Evolutionary conservation across 2,329 filamentous ascomycete genomes (phyloP), one percentile per base, ranked within the genome.

Genomic region (Penicillium glabrum): DNA sequence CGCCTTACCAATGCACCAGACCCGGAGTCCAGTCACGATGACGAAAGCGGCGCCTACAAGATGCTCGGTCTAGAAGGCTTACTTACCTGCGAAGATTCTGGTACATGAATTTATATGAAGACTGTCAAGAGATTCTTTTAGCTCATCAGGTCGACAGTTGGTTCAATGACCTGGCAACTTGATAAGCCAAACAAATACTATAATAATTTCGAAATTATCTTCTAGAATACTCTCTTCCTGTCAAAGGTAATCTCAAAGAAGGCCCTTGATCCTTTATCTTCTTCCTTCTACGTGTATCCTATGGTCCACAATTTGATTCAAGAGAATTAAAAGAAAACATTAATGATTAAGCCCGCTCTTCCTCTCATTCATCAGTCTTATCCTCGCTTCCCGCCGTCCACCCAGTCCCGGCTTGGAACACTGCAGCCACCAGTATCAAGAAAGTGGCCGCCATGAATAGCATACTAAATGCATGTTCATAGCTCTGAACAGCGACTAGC

Each of bases 321-420:
- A 19, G n/a, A 19, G 3, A 19, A 19, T 19, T 10, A 7, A 19
- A 5, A 7, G 5, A n/a, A 39, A 19, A 5, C n/a, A 9, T 19
- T 13, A 39, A 11, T 39, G 5, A 19, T 24, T 27, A 43, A 11
- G 23, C 27, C 44, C 24, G 37, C 5, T 43, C 10, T 39, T 45
- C 29, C 19, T 46, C 45, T 11, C 14, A 3, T 14, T 60, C 57
- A 8, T 53, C 49, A 21, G 14, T 43, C 8, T 39, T 33, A 2
- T 53, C 51, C 21, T 52, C 46, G 37, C 58, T 48, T n/a, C 35
- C 53, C 14, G 72, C 70, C 21, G 67, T 78, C 83, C 83, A 86
- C 2, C 85, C 85, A 1, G 84, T 84, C 1, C 79, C 79, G 5
- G 84, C 84, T 65, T 87, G 85, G 16, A 85, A 69, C 2, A 81